A percentile compares a stretch with the other conserved stretches of the same genome.
These are phyloP conservation scores for Colletotrichum horii DNA, from an alignment of 2,329 filamentous ascomycete species.

Conservation along the genomic window DNA sequence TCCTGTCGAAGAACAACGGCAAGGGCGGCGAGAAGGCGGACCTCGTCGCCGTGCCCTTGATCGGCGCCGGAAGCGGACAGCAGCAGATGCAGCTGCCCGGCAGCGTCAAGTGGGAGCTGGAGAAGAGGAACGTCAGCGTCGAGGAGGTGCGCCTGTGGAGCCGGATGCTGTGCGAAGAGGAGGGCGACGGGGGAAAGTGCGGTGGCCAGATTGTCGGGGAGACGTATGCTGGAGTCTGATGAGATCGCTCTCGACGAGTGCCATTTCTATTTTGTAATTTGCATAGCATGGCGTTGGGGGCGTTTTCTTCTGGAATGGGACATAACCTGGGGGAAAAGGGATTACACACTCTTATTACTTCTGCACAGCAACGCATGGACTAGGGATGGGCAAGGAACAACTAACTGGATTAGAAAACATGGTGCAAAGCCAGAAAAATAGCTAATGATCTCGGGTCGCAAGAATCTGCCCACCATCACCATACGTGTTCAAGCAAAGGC, in stretches of 20 bases:
- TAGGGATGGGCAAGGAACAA: background rate
- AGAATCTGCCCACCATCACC: background rate
- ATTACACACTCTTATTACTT: background rate
- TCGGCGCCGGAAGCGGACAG: background rate
- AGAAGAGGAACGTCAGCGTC: slow-evolving; percentile 18
- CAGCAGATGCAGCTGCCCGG: background rate
- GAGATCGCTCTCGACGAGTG: background rate
- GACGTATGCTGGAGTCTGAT: slow-evolving; percentile 21
- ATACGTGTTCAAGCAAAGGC: background rate
- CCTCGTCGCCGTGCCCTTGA: background rate
- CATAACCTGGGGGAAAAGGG: background rate
- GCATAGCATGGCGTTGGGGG: slow-evolving; percentile 18
- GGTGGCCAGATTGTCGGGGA: slow-evolving; percentile 20
- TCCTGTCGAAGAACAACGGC: slow-evolving; percentile 57
- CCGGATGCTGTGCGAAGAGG: slow-evolving; percentile 24
- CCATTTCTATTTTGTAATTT: background rate
- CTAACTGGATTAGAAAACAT: background rate
- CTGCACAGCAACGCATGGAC: background rate
- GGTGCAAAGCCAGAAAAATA: background rate
- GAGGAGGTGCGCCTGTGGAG: slow-evolving; percentile 28
- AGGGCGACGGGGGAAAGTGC: slow-evolving; percentile 14
- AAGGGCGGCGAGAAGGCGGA: background rate
- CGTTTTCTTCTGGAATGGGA: background rate
- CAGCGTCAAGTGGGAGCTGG: slow-evolving; percentile 20
- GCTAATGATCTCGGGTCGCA: background rate